Evolutionary conservation across 2,329 filamentous ascomycete genomes (phyloP), one percentile per base, ranked within the genome.

Genomic region (Sporothrix euskadiensis): DNA sequence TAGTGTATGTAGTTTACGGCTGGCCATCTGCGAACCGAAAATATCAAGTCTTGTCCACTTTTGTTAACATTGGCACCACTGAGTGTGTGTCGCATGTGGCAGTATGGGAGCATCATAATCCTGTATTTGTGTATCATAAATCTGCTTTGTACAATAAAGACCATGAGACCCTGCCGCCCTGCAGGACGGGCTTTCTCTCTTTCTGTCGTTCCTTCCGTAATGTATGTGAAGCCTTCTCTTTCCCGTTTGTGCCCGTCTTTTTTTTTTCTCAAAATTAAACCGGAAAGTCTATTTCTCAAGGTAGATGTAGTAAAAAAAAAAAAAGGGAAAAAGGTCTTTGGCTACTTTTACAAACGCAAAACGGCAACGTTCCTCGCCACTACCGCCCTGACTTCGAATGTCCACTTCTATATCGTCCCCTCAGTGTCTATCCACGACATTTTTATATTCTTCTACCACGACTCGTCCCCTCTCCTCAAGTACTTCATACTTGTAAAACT

Each of bases 291-390:
- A 71, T 71, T 71, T 61, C 54, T 71, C 52, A 41, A 71, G 54
- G 69, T 61, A 61, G 69, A 71, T 61, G 52, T 59, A 32, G 16
- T 49, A 52, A 52, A 52, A 52, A 54, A 71, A 63, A 71, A 52
- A 61, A 49, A n/a, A 35, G 32, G 22, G 59, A 63, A 52, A 73
- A 52, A 41, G 26, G 63, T 73, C 71, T 61, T 69, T 69, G 65
- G 71, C 71, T 73, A 73, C 71, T 73, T 69, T 73, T 73, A 72
- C 59, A 66, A 52, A 54, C 57, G 35, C 52, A 69, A 73, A 69
- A 32, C 26, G 56, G 12, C 44, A 47, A 44, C 54, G 30, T 32
- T 57, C 54, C 9, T 26, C 26, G 26, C 19, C 41, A 59, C 66
- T 16, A 19, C 14, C 47, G 6, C 44, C 44, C 44, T 19, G 35